Conservation (phyloP, 805 yeast species). For the Tetrapisispora nanseiensis region DNA sequence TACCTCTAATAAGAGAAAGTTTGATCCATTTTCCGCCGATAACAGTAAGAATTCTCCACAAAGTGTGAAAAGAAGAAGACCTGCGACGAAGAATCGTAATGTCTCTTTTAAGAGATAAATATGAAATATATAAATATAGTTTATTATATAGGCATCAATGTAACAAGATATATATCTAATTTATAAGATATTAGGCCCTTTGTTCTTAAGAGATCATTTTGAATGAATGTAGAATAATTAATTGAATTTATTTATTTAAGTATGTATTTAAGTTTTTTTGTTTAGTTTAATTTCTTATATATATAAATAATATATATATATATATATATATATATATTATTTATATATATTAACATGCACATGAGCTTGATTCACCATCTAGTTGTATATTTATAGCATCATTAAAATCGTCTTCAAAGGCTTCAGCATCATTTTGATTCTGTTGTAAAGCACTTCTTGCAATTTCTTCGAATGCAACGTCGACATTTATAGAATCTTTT, state of each 20-base stretch:
- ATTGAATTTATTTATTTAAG: neutral
- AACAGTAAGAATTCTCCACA: conserved; percentile 38
- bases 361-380: conserved; percentile 67
- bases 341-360: conserved; percentile 47
- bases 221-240: too few relatives aligned
- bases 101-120: conserved; percentile 23
- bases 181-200: too few relatives aligned
- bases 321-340: neutral
- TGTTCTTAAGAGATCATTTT: too few relatives aligned
- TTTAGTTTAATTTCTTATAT: neutral
- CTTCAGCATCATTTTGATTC: conserved; percentile 59
- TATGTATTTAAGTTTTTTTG: neutral
- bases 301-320: neutral
- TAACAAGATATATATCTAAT: too few relatives aligned
- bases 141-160: neutral
- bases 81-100: conserved; percentile 20
- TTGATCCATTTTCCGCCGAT: conserved; percentile 49
- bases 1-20: conserved; percentile 33
- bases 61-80: conserved; percentile 37
- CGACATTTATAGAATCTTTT: conserved; percentile 90
- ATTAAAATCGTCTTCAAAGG: conserved; percentile 84
- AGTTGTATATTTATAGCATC: conserved; percentile 93
- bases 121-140: too few relatives aligned
- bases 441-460: conserved; percentile 94
- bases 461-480: conserved; percentile 89